A percentile compares a stretch with the other conserved stretches of the same genome.
Conservation (phyloP, 148 eudicot species). For the Camellia sinensis region DNA sequence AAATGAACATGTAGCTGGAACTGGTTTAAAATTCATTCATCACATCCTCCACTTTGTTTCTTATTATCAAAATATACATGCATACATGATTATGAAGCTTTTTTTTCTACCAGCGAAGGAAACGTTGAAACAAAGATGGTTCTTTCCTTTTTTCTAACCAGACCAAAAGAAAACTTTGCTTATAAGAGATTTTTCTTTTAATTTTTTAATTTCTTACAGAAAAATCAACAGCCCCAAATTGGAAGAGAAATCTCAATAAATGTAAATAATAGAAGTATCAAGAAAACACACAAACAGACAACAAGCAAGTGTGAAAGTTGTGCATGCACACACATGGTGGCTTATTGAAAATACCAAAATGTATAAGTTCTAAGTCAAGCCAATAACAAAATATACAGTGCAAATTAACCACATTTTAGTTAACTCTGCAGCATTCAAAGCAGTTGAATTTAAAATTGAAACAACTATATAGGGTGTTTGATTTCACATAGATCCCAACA, state of each 20-base stretch:
- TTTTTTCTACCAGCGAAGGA: neutral
- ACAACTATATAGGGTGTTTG: neutral
- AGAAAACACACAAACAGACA: too few species aligned
- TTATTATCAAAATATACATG: neutral
- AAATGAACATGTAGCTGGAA: neutral
- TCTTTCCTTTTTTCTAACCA: neutral
- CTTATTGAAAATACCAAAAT: neutral
- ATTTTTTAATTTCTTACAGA: too few species aligned
- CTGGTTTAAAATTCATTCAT: neutral
- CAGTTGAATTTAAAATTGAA: neutral
- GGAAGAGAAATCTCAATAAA: too few species aligned
- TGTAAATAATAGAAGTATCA: too few species aligned
- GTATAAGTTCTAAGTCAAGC: neutral
- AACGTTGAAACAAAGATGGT: neutral
- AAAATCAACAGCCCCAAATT: too few species aligned
- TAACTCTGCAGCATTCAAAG: slow-evolving; percentile 4
- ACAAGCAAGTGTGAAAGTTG: too few species aligned
- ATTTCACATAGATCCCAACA: neutral
- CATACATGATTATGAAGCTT: neutral
- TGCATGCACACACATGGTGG: neutral
- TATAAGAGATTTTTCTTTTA: too few species aligned
- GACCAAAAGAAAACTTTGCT: too few species aligned
- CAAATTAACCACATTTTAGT: neutral
- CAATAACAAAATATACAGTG: neutral
- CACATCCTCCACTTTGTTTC: neutral